phyloP scores from a whole-genome alignment of 2,329 filamentous ascomycete genomes.

The Colletotrichum liaoningense region DNA sequence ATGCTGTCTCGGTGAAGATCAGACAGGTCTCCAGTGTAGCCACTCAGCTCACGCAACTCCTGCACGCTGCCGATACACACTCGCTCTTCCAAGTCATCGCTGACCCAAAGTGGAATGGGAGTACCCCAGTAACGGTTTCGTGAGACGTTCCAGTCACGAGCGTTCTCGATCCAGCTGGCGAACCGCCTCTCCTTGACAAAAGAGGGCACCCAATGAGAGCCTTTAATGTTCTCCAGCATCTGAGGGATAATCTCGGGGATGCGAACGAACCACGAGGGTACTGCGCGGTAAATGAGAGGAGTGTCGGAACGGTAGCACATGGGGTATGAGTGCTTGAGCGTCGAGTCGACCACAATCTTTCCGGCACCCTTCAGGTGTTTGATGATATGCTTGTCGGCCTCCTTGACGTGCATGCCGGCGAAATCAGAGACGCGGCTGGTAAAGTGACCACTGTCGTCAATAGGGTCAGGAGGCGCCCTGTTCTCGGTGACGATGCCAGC shows the following conservation, averaged over 20 bases:
- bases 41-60: conserved; percentile 87
- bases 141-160: conserved; percentile 95
- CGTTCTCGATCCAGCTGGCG: conserved; percentile 89
- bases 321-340: conserved; percentile 91
- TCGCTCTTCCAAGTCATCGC: conserved; percentile 87
- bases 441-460: conserved; percentile 87
- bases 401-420: conserved; percentile 88
- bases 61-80: conserved; percentile 87
- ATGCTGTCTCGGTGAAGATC: conserved; percentile 95
- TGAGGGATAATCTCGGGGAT: conserved; percentile 85
- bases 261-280: conserved; percentile 95
- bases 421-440: conserved; percentile 83
- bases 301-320: conserved; percentile 97
- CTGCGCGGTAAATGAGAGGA: conserved; percentile 90
- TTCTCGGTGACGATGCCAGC: conserved; percentile 82
- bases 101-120: conserved; percentile 91
- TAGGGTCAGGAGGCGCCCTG: conserved; percentile 86
- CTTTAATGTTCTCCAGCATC: conserved; percentile 91
- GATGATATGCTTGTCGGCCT: conserved; percentile 92
- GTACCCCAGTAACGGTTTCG: conserved; percentile 97
- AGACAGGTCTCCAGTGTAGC: conserved; percentile 83
- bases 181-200: conserved; percentile 94
- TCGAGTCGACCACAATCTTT: conserved; percentile 84
- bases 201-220: conserved; percentile 90
- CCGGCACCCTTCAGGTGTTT: conserved; percentile 84